Conservation (phyloP, 2,329 filamentous ascomycete genomes). For the Neurospora sp. region DNA sequence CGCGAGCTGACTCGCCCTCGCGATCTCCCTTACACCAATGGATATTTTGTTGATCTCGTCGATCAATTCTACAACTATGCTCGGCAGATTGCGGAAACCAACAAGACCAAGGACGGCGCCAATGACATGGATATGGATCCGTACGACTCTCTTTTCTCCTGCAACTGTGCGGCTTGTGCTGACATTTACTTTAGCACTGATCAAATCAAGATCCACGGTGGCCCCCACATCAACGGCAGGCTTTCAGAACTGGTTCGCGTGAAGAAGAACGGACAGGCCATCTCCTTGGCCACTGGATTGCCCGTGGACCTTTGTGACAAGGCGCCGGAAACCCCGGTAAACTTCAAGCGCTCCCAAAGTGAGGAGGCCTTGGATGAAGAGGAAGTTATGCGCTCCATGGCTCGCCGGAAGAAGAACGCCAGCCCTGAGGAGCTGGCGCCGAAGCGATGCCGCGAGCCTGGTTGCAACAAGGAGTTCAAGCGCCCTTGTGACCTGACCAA, state of each 20-base stretch:
- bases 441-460: slow-evolving; percentile 63
- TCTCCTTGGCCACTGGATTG: slow-evolving; percentile 66
- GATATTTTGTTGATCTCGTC: slow-evolving; percentile 93
- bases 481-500: slow-evolving; percentile 96
- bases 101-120: slow-evolving; percentile 53
- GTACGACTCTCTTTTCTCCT: slow-evolving; percentile 27
- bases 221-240: slow-evolving; percentile 70
- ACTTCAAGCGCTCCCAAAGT: slow-evolving; percentile 57
- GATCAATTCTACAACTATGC: slow-evolving; percentile 90
- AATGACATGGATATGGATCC: slow-evolving; percentile 49
- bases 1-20: slow-evolving; percentile 74
- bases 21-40: slow-evolving; percentile 88
- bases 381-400: slow-evolving; percentile 84
- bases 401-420: slow-evolving; percentile 87
- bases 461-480: slow-evolving; percentile 88
- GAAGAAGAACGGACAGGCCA: slow-evolving; percentile 67
- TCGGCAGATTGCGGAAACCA: slow-evolving; percentile 66
- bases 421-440: slow-evolving; percentile 73
- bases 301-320: slow-evolving; percentile 46
- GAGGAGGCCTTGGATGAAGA: slow-evolving; percentile 69
- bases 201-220: slow-evolving; percentile 71
- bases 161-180: slow-evolving; percentile 12
- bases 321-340: slow-evolving; percentile 35
- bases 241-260: slow-evolving; percentile 77
- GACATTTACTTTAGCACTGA: slow-evolving; percentile 37